These are phyloP conservation scores for Gardenia jasminoides DNA, from an alignment of 257 asterid species.

Conservation along the genomic window DNA sequence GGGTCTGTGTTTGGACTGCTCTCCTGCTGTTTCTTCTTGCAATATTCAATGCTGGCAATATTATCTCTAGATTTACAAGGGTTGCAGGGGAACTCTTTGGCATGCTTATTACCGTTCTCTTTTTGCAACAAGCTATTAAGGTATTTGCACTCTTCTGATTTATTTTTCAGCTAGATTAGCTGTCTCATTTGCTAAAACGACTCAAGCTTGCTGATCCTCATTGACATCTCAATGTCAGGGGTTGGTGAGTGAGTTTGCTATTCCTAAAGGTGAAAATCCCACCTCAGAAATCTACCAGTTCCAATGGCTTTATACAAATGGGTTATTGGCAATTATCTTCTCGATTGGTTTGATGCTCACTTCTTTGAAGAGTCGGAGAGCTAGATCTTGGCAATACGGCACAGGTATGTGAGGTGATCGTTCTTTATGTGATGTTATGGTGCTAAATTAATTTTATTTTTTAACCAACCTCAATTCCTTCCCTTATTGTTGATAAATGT, in stretches of 20 bases:
- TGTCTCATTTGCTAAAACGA: background rate
- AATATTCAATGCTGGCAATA: slow-evolving; percentile 65
- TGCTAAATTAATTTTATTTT: background rate
- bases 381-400: slow-evolving; percentile 94
- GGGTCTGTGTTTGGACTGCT: slow-evolving; percentile 97
- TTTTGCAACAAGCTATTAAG: slow-evolving; percentile 89
- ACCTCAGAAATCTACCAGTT: slow-evolving; percentile 52
- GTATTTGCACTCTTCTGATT: slow-evolving; percentile 28
- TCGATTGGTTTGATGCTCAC: slow-evolving; percentile 70
- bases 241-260: slow-evolving; percentile 64
- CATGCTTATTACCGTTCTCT: slow-evolving; percentile 84
- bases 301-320: slow-evolving; percentile 84
- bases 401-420: slow-evolving; percentile 45
- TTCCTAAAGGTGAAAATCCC: slow-evolving; percentile 61
- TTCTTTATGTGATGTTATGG: background rate
- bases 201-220: background rate
- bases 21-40: slow-evolving; percentile 72
- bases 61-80: slow-evolving; percentile 82
- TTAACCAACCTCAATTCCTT: background rate
- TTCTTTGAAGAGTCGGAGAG: slow-evolving; percentile 69
- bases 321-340: slow-evolving; percentile 74
- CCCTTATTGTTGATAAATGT: background rate
- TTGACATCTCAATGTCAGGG: slow-evolving; percentile 52
- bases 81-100: slow-evolving; percentile 92
- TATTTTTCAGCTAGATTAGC: background rate